Evolutionary conservation across 768 basidiomycete species (phyloP), one percentile per base, ranked within the genome.

Genomic region (Suillus hirtellus): DNA sequence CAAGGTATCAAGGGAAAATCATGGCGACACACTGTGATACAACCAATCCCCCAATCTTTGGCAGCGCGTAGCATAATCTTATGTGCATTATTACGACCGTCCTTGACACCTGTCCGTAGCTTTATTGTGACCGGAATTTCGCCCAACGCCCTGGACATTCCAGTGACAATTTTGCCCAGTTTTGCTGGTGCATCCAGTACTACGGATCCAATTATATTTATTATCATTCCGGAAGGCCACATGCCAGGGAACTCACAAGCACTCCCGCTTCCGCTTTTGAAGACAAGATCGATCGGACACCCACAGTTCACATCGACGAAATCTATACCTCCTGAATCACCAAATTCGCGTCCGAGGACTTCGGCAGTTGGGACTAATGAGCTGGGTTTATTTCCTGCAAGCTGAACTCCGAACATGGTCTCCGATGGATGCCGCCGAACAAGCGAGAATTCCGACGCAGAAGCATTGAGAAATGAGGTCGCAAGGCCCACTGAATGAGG

Each of bases 301-400:
- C 96, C 96, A 75, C 93, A 93, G 71, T 99, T 99, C 66, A 99
- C 77, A 71, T 99, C 96, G 1, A 96, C 92, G 69, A 97, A 98
- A 70, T 98, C 94, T 24, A 97, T 76, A 21, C 82, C 81, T 14
- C 82, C 79, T 1, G 80, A 80, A 58, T 58, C 56, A 58, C 56
- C 40, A 67, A 86, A 84, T 71, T 93, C 89, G 65, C 82, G 85
- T 2, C 83, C 86, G 34, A 99, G 82, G 8, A 90, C 80, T 72
- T 99, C 96, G 0, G 94, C 92, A 0, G 89, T 87, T 0, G 93
- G 83, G 0, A 89, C 92, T 62, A 99, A 82, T 3, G 86, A 83
- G 2, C 83, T 80, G 0, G 95, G 89, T 69, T 92, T 95, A 72
- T 87, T 93, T 0, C 97, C 97, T 1, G 95, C 95, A 21, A 99